Base-by-base conservation (phyloP, 768 basidiomycete species). In the Tremella fuciformis region DNA sequence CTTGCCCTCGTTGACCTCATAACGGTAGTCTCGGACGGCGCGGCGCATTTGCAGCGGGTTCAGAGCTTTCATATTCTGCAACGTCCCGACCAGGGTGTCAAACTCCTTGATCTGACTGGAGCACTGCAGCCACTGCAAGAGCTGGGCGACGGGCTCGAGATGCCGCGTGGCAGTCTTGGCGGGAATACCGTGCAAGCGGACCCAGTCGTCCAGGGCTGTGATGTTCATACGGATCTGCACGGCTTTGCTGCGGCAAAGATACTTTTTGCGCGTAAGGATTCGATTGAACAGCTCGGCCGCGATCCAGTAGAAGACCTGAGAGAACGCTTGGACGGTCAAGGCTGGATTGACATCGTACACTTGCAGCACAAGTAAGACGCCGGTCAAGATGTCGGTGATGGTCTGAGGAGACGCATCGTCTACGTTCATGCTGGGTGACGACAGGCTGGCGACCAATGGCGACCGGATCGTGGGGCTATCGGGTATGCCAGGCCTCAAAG, bases 231-330 rank as follows among this genome's bases (percentile, higher is more conserved):
- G 83, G 65, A 98, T 89, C 73, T 94, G 93, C 56, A 89, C 80
- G 1, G 96, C 93, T 70, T 89, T 66, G 66, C 77, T 88, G 84
- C 94, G 85, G 78, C 96, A 97, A 2, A 98, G 80, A 72, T 90
- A 94, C 73, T 92, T 96, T 80, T 91, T 96, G 55, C 93, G 85
- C 13, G 69, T 69, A 15, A 79, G 62, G 26, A 79, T 72, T 9
- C 78, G 66, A 51, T 80, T 80, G 68, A 78, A 66, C n/a, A 74
- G 75, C 86, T 81, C 81, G 62, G 91, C 90, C 21, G 91, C 87
- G 54, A 91, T 87, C 96, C 96, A 99, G 74, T 93, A 97, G 81
- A 96, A 87, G n/a, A 96, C 85, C 77, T 99, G 96, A 1, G 91
- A 93, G 86, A 92, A 94, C 50, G 93, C 82, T 75, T 99, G 96